These are phyloP conservation scores for Andrographis paniculata DNA, from an alignment of 305 asterid genomes.

Conservation along the genomic window DNA sequence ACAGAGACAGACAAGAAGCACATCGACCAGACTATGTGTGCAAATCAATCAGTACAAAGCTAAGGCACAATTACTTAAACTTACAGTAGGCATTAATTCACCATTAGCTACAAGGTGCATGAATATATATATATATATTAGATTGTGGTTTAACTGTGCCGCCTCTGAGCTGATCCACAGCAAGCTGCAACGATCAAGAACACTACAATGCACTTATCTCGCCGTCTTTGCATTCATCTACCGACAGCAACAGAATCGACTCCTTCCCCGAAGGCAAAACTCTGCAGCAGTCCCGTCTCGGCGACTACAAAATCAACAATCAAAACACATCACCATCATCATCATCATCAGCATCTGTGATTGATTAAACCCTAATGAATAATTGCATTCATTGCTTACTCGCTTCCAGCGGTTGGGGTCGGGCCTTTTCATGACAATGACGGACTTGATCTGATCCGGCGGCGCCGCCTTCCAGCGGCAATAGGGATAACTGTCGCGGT, in stretches of 20 bases:
- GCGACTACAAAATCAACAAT: conserved; percentile 81
- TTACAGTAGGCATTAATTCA: too few relatives aligned
- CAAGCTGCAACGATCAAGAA: too few relatives aligned
- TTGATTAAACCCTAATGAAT: not conserved
- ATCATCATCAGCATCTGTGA: not conserved
- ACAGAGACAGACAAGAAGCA: too few relatives aligned
- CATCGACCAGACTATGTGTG: too few relatives aligned
- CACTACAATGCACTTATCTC: conserved; percentile 47
- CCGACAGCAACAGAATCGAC: conserved; percentile 54
- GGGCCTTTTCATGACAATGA: conserved; percentile 58
- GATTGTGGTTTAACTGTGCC: too few relatives aligned
- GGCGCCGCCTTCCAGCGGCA: conserved; percentile 54
- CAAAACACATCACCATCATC: too few relatives aligned
- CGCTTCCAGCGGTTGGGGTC: conserved; percentile 62
- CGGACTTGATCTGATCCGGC: too few relatives aligned
- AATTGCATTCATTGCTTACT: conserved; percentile 27
- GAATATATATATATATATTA: too few relatives aligned
- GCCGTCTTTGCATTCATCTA: conserved; percentile 66
- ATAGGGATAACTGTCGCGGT: conserved; percentile 44
- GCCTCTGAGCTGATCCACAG: too few relatives aligned
- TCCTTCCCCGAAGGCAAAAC: conserved; percentile 52
- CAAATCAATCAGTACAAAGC: too few relatives aligned
- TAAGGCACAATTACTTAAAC: too few relatives aligned
- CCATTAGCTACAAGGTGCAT: too few relatives aligned
- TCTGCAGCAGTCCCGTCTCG: conserved; percentile 88